These are phyloP conservation scores for Fagopyrum esculentum DNA, from an alignment of 148 eudicot genomes.

Conservation along the genomic window DNA sequence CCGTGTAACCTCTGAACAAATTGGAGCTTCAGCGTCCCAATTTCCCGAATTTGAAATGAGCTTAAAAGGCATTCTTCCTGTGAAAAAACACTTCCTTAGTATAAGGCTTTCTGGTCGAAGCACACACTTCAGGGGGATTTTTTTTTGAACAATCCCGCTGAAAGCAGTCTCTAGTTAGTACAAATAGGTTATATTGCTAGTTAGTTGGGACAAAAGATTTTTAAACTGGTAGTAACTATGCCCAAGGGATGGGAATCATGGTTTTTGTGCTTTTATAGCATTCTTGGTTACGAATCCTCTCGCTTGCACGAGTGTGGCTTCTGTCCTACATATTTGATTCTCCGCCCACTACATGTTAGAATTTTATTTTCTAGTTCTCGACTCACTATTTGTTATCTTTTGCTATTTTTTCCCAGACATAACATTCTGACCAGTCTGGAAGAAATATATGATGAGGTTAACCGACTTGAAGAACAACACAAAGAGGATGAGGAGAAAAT, in stretches of 20 bases:
- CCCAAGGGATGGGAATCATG: background rate
- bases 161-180: background rate
- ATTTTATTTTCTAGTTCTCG: too few species aligned
- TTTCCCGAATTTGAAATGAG: background rate
- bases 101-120: background rate
- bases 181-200: background rate
- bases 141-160: background rate
- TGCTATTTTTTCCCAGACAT: background rate
- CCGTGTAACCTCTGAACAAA: background rate
- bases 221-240: background rate
- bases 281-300: background rate
- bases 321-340: background rate
- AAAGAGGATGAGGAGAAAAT: constrained; percentile 40
- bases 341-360: too few species aligned
- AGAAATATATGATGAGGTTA: background rate
- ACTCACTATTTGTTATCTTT: background rate
- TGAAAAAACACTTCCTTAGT: background rate
- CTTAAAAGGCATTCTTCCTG: background rate
- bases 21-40: background rate
- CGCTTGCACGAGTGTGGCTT: background rate
- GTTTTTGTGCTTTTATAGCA: background rate
- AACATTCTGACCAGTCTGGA: background rate
- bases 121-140: background rate
- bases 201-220: background rate
- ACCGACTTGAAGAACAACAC: constrained; percentile 48